Conservation (phyloP, 129 eudicot species). For the Lactuca sativa region DNA sequence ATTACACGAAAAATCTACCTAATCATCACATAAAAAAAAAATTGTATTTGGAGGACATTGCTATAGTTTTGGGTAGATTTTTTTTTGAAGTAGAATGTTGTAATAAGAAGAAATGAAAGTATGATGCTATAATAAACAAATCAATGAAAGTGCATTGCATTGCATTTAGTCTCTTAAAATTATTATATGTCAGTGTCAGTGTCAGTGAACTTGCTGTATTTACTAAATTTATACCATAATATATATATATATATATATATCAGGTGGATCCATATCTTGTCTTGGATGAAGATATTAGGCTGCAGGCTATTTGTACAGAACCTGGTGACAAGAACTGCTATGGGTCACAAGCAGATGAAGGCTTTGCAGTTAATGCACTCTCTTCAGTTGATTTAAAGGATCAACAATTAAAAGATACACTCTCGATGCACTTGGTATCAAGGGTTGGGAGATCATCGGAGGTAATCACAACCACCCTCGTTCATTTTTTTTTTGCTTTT, state of each 20-base stretch:
- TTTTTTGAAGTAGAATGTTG: too few species aligned
- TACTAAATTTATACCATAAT: constrained; percentile 10
- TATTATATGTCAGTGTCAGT: background rate
- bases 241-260: too few species aligned
- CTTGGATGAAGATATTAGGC: constrained; percentile 62
- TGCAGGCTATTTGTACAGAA: constrained; percentile 39
- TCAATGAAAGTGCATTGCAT: background rate
- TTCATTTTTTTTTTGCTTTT: too few species aligned
- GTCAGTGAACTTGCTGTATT: background rate
- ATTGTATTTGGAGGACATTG: too few species aligned
- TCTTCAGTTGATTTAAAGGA: constrained; percentile 41
- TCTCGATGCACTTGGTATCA: constrained; percentile 44
- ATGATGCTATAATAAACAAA: too few species aligned
- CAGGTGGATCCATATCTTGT: constrained; percentile 80
- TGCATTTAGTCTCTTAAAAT: background rate
- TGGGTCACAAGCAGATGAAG: constrained; percentile 56
- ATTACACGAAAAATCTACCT: too few species aligned
- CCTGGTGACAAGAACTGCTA: constrained; percentile 29
- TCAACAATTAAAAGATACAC: constrained; percentile 45
- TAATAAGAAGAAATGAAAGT: too few species aligned
- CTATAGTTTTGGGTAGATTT: too few species aligned
- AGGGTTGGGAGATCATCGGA: constrained; percentile 46
- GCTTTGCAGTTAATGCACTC: constrained; percentile 48
- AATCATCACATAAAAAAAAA: too few species aligned
- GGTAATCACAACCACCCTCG: constrained; percentile 35